These are phyloP conservation scores for Lolium rigidum DNA, from an alignment of 176 grass and related monocot species.

Conservation along the genomic window DNA sequence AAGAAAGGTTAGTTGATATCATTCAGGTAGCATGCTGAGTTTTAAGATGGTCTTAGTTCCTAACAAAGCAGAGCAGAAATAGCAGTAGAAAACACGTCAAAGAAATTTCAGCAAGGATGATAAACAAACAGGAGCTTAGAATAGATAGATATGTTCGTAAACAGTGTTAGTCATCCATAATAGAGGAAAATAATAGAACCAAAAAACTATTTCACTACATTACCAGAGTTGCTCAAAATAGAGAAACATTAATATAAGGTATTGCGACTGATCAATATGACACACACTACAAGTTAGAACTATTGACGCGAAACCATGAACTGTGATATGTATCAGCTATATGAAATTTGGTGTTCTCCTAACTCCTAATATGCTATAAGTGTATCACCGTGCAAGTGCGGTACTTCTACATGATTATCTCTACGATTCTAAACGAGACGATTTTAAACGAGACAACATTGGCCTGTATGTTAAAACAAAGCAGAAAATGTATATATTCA, in stretches of 20 bases:
- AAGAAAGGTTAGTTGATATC: not conserved
- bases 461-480: conserved; percentile 24
- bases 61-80: conserved; percentile 6
- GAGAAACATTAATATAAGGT: not conserved
- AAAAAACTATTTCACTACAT: conserved; percentile 15
- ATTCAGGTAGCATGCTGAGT: conserved; percentile 16
- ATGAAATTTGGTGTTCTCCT: not conserved
- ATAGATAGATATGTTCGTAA: not conserved
- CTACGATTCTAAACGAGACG: not conserved
- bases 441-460: not conserved
- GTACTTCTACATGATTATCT: not conserved
- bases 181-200: not conserved
- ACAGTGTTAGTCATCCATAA: not conserved
- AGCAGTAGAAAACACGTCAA: conserved; percentile 12
- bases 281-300: not conserved
- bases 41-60: conserved; percentile 6
- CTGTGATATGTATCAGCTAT: not conserved
- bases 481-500: not conserved
- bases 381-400: no score
- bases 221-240: not conserved
- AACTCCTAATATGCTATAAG: not conserved
- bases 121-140: not conserved
- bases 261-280: conserved; percentile 18
- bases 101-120: not conserved
- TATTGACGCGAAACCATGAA: not conserved